Evolutionary conservation across 805 yeast genomes (phyloP), one percentile per base, ranked within the genome.

Genomic region (Kodamaea hsintzibuensis): DNA sequence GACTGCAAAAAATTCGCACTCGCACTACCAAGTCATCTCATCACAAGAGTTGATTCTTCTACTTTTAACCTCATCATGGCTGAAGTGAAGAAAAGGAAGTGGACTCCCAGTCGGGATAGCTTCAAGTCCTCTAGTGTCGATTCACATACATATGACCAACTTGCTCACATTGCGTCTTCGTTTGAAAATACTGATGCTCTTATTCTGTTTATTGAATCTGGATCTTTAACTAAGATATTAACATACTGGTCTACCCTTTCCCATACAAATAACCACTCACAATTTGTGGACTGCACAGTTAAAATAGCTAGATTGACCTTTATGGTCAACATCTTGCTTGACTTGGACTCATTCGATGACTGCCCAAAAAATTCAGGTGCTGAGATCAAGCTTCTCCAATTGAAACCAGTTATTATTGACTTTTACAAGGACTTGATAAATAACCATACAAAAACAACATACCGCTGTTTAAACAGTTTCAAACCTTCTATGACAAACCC

Each of bases 401-500:
- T 64, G 46, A 54, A 57, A 62, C 67, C 49, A 5, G 45, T 47
- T n/a, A 53, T 71, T 35, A 50, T 58, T 2, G 70, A 70, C 7
- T 64, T 85, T 19, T 78, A 86, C 53, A 77, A 77, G 49, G 79
- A 79, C 12, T 70, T 91, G 2, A 65, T 91, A 8, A 71, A 77
- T 1, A 78, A 77, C 47, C 82, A 88, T 63, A 65, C 80, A 43
- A 88, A 86, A 60, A 79, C 84, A 7, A 71, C 91, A 2, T 89
- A 88, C 68, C 76, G 96, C 60, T 84, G 88, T 14, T 71, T 91
- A 40, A 81, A 79, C 55, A 79, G 82, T 51, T 68, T 77, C 56
- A 81, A 85, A 57, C 82, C 88, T 0, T 74, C 82, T 64, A 79
- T 65, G 1, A 83, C 92, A 0, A 83, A 81, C 51, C 88, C 95